Base-by-base conservation (phyloP, 2,329 filamentous ascomycete genomes). In the Clonostachys rosea region DNA sequence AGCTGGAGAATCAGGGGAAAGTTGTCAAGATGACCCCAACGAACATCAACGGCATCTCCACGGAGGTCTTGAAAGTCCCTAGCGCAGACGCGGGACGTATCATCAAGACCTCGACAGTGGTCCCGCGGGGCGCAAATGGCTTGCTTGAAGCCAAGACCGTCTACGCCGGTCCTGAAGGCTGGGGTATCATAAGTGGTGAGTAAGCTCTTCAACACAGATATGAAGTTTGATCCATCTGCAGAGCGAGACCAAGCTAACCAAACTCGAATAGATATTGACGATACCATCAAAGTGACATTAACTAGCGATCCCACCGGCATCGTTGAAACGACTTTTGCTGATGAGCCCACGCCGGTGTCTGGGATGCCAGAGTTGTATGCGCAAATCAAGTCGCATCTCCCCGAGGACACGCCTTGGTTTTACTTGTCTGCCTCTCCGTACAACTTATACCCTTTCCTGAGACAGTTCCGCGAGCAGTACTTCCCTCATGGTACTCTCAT, bases 381-480 rank as follows among this genome's bases (percentile, higher is more conserved):
- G 18, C 75, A 84, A 47, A 74, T 95, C 11, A 71, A 84, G 41
- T 63, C 67, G 6, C 55, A 74, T 5, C 58, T 84, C 20, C 70
- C 74, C 2, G 60, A 76, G 9, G 73, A 76, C 9, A 86, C 90
- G 2, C 80, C 90, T 0, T 96, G 89, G 78, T 96, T 95, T 73
- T 97, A 97, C 66, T 79, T 97, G 42, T 95, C 89, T 0, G 91
- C 92, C 0, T 95, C 91, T 0, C 92, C 92, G 0, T 96, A 96
- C 72, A 96, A 95, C 57, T 79, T 97, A 10, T 96, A 96, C 60
- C 87, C 89, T 0, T 94, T 96, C 66, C 76, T 97, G 20, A 84
- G 79, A 47, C 65, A 75, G 1, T 97, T 97, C 67, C 76, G 90
- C 35, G 70, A 84, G 46, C 62, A 74, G 2, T 70, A 87, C 65